These are phyloP conservation scores for Eucalyptus grandis DNA, from an alignment of 345 rosid genomes.

Conservation along the genomic window DNA sequence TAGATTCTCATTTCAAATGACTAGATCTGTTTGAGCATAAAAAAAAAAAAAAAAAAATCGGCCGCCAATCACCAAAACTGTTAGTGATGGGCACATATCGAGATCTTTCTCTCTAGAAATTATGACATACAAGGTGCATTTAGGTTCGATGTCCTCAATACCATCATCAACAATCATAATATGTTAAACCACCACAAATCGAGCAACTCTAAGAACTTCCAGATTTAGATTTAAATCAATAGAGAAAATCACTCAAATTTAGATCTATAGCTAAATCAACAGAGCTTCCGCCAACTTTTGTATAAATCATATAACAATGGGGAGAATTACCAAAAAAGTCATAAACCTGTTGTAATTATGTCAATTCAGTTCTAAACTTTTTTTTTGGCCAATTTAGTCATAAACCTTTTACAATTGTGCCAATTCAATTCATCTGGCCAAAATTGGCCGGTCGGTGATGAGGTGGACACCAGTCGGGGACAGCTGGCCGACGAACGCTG, in stretches of 20 bases:
- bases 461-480: rapidly evolving
- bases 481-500: rapidly evolving
- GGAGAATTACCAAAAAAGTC: too few species aligned
- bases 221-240: too few species aligned
- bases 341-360: too few species aligned
- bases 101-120: background rate
- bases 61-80: rapidly evolving
- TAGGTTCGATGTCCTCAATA: background rate
- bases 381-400: too few species aligned
- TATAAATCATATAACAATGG: background rate
- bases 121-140: background rate
- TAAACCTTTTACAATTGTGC: too few species aligned
- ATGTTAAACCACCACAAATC: background rate
- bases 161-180: background rate
- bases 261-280: rapidly evolving
- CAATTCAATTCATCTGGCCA: too few species aligned
- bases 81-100: background rate
- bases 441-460: rapidly evolving
- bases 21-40: rapidly evolving
- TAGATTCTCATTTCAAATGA: background rate
- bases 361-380: rapidly evolving
- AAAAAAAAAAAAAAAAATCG: rapidly evolving
- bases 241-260: background rate
- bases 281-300: background rate
- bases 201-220: rapidly evolving